A percentile compares a stretch with the other conserved stretches of the same genome.
phyloP scores from a whole-genome alignment of 2,329 filamentous ascomycete genomes.

The Colletotrichum sublineola region DNA sequence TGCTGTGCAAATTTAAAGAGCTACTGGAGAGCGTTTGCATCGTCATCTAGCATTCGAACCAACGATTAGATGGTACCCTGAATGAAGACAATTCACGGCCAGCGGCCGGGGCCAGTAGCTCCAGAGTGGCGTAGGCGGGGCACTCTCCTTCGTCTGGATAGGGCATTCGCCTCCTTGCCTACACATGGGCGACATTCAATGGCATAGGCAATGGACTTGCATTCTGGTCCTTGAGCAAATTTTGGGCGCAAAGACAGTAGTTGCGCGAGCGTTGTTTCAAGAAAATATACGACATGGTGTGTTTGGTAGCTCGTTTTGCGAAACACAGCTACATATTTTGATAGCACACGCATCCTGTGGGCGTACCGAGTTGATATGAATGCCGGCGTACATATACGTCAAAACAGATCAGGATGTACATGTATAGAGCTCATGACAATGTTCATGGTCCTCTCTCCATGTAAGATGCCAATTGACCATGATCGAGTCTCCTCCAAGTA shows the following conservation, averaged over 20 bases:
- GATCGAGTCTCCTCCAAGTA: not conserved
- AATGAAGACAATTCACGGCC: not conserved
- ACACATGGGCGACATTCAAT: not conserved
- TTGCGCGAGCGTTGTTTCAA: constrained; percentile 15
- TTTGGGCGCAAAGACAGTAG: not conserved
- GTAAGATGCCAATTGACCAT: too few relatives aligned
- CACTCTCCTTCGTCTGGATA: not conserved
- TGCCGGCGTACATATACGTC: not conserved
- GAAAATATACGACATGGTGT: not conserved
- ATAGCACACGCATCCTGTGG: not conserved
- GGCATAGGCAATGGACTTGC: not conserved
- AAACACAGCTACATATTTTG: not conserved
- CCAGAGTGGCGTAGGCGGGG: not conserved
- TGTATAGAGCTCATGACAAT: not conserved
- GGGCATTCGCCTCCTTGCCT: not conserved
- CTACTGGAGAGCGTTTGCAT: constrained; percentile 2
- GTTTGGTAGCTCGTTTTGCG: not conserved
- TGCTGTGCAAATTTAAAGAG: not conserved
- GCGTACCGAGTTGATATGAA: not conserved
- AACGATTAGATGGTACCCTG: not conserved
- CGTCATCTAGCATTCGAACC: not conserved
- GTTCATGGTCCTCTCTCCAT: too few relatives aligned
- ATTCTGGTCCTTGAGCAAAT: not conserved
- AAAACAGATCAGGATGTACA: not conserved
- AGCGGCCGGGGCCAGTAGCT: not conserved